These are phyloP conservation scores for Eucalyptus marginata DNA, from an alignment of 345 rosid genomes.

Conservation along the genomic window DNA sequence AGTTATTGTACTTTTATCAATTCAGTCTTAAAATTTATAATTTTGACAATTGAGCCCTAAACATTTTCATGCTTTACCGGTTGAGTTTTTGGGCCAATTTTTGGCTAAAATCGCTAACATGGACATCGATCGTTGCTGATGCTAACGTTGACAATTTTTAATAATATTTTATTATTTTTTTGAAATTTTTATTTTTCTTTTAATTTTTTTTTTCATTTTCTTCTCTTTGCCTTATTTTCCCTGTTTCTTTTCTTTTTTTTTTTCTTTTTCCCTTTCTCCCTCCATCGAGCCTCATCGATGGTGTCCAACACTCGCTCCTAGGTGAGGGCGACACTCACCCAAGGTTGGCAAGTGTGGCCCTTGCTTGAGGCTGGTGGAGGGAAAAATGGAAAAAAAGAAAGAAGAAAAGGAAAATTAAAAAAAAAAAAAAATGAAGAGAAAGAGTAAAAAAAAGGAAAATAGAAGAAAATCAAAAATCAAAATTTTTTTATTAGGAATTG, in stretches of 20 bases:
- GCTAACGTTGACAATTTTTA: no score
- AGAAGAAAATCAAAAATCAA: no score
- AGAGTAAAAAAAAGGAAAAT: no score
- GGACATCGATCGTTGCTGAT: fast-evolving
- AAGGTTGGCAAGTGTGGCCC: background rate
- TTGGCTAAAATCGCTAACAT: background rate
- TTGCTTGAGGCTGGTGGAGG: background rate
- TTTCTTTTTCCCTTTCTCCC: background rate
- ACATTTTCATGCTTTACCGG: background rate
- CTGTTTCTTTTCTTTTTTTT: no score
- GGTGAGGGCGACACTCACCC: background rate
- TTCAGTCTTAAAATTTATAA: no score
- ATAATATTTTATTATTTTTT: no score
- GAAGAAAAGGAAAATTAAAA: no score
- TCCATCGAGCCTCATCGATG: background rate
- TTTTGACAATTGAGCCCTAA: background rate
- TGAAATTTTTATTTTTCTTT: background rate
- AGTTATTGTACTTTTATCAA: no score
- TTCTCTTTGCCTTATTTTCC: no score
- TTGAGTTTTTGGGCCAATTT: no score
- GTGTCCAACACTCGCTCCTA: background rate
- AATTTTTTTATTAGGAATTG: no score
- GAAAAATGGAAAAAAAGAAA: background rate
- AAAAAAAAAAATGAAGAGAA: background rate
- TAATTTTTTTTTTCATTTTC: no score